Evolutionary conservation across 305 asterid species (phyloP).

Genomic region (Fraxinus sp.): DNA sequence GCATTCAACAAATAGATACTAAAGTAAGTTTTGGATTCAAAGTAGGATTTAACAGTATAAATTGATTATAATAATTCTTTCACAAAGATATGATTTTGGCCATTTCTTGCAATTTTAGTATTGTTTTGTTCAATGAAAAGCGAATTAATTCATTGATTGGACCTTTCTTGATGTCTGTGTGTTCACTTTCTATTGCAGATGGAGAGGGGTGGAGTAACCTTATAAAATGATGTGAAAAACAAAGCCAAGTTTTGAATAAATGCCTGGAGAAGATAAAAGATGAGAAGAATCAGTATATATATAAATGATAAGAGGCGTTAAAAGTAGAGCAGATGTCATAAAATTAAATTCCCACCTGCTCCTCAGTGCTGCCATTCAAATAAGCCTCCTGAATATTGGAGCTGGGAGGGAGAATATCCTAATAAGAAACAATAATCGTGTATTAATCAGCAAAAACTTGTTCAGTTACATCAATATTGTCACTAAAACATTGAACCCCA

Average conservation of each 20-base stretch:
- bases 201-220: slow-evolving; percentile 44
- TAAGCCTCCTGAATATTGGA: slow-evolving; percentile 80
- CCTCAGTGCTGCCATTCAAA: slow-evolving; percentile 79
- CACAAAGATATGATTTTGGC: neutral
- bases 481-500: slow-evolving; percentile 15
- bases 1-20: neutral
- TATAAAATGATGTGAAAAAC: slow-evolving; percentile 91
- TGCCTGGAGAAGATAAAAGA: slow-evolving; percentile 53
- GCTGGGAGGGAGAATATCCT: slow-evolving; percentile 65
- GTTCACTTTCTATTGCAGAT: slow-evolving; percentile 8
- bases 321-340: slow-evolving; percentile 1
- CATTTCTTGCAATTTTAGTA: neutral
- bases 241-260: slow-evolving; percentile 93
- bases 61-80: neutral
- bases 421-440: slow-evolving; percentile 20
- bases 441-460: slow-evolving; percentile 26
- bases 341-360: slow-evolving; percentile 58
- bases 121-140: neutral
- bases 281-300: slow-evolving; percentile 17
- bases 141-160: neutral
- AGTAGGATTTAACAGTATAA: neutral
- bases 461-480: neutral
- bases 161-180: neutral
- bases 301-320: neutral
- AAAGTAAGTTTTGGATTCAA: neutral